These are phyloP conservation scores for Globisporangium canariense DNA, from an alignment of 352 stramenopile genomes.

Conservation along the genomic window DNA sequence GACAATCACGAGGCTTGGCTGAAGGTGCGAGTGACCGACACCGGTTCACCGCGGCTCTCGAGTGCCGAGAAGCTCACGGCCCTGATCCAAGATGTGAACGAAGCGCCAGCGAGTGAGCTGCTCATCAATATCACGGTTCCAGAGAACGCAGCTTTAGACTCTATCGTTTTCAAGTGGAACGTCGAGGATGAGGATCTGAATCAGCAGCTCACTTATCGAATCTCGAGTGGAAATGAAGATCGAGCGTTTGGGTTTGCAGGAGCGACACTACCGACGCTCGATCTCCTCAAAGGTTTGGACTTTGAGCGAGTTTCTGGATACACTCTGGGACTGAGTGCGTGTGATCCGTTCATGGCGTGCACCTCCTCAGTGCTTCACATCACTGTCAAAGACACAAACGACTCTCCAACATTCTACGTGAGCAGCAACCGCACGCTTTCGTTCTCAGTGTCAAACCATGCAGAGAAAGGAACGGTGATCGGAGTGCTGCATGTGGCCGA, in stretches of 20 bases:
- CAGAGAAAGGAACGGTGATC: neutral
- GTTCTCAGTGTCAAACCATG: constrained; percentile 8
- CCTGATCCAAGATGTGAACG: constrained; percentile 21
- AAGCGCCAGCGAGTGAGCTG: constrained; percentile 15
- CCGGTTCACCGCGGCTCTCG: constrained; percentile 29
- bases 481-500: constrained; percentile 8
- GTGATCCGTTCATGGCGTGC: constrained; percentile 11
- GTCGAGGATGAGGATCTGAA: constrained; percentile 22
- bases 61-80: constrained; percentile 21
- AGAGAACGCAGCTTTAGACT: constrained; percentile 16
- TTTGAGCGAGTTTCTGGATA: constrained; percentile 6
- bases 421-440: constrained; percentile 7
- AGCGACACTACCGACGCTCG: neutral
- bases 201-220: constrained; percentile 26
- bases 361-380: constrained; percentile 2
- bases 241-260: constrained; percentile 19
- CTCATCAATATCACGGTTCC: constrained; percentile 2
- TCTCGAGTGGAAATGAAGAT: constrained; percentile 18
- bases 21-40: constrained; percentile 50
- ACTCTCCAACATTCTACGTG: constrained; percentile 4
- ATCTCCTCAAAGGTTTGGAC: neutral
- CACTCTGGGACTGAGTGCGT: constrained; percentile 6
- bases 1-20: constrained; percentile 36
- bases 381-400: constrained; percentile 6
- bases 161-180: constrained; percentile 23